Evolutionary conservation across 306 rosid species (phyloP), one percentile per base, ranked within the genome.

Genomic region (Rosa chinensis): DNA sequence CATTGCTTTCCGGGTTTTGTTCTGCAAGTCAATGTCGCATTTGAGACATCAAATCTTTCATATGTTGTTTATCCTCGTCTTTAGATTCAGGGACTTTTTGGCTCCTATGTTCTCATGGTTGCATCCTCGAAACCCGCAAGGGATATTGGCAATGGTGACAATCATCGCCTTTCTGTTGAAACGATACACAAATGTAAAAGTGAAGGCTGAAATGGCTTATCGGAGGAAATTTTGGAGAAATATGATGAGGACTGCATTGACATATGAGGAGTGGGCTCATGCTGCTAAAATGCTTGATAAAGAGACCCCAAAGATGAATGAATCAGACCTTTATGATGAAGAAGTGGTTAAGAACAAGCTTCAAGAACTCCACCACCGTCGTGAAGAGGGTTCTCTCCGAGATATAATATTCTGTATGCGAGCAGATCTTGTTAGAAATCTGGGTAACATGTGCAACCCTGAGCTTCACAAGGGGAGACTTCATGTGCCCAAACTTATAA

Each of bases 251-350:
- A 23, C 91, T 76, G 99, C 99, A 6, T 85, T 93, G 90, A 88
- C 93, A 37, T 93, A 95, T 62, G 99, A 95, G 89, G 99, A 95
- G 81, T 95, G 99, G 99, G 96, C 97, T 83, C 96, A 95, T 88
- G 99, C 93, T 71, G 99, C 99, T 75, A 95, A 88, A 89, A 95
- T 95, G 99, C 96, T 95, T 82, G 98, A 95, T 82, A 92, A 89
- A 45, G 93, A 89, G 85, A 89, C 99, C 70, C 91, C 92, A 6
- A 95, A 78, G 85, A 79, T 93, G 98, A 93, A 89, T 74, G 99
- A 95, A 76, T 90, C 94, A 0, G 89, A 91, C 73, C 89, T 90
- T 73, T 95, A 90, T 75, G 99, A 93, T 16, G 97, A 81, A 25
- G 98, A 93, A 79, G 80, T 95, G 83, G 93, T 95, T 28, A 84